Conservation (phyloP, 495 filamentous ascomycete species). For the Chaetomium tenue region DNA sequence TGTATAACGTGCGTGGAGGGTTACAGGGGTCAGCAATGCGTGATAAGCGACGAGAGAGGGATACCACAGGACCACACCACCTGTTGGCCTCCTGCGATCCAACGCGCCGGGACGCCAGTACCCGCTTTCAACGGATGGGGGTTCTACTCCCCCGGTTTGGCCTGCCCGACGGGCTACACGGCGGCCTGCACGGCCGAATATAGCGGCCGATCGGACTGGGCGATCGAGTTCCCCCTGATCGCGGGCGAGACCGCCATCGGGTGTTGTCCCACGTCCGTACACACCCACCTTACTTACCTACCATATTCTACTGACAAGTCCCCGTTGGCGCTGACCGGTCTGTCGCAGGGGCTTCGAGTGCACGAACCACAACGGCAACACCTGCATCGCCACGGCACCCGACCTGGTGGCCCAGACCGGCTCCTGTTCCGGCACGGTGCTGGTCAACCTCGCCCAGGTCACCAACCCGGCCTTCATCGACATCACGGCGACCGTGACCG, state of each 20-base stretch:
- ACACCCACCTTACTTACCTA: too few relatives aligned
- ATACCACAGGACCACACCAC: slow-evolving; percentile 10
- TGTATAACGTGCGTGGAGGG: neutral
- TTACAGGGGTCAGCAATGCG: slow-evolving; percentile 12
- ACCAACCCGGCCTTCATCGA: neutral
- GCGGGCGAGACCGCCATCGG: slow-evolving; percentile 27
- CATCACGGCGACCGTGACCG: neutral
- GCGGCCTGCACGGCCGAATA: slow-evolving; percentile 23
- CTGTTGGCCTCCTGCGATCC: slow-evolving; percentile 28
- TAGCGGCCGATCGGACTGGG: slow-evolving; percentile 22
- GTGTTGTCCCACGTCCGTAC: slow-evolving; percentile 29
- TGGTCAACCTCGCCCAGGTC: neutral
- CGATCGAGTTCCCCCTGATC: slow-evolving; percentile 21
- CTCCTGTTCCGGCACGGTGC: neutral
- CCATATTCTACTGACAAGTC: neutral
- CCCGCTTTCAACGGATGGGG: slow-evolving; percentile 26
- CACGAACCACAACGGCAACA: slow-evolving; percentile 11
- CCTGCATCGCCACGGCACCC: neutral
- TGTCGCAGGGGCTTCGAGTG: slow-evolving; percentile 3
- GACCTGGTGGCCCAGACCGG: neutral
- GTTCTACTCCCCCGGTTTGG: slow-evolving; percentile 29
- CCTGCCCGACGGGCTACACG: slow-evolving; percentile 30
- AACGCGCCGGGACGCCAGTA: neutral
- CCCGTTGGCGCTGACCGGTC: neutral
- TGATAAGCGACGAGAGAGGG: neutral